Conservation (phyloP, 2,329 filamentous ascomycete genomes). For the Sphaerulina vaccinii region DNA sequence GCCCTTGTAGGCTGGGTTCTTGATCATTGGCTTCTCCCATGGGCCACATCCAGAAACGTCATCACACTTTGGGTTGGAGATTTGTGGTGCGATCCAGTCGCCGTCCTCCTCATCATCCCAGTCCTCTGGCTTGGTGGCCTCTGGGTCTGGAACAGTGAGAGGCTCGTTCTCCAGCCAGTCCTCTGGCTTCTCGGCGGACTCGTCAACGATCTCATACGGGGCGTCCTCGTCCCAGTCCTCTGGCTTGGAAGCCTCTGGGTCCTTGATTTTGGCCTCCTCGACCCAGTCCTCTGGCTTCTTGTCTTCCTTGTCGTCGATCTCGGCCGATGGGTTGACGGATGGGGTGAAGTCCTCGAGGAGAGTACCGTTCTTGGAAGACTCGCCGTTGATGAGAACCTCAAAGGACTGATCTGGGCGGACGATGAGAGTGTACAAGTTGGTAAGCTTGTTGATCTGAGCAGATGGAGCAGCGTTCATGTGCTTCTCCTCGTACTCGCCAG, state of each 20-base stretch:
- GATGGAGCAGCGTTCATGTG: conserved; percentile 81
- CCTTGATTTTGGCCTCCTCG: conserved; percentile 84
- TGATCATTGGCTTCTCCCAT: conserved; percentile 88
- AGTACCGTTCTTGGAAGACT: conserved; percentile 81
- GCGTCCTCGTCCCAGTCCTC: conserved; percentile 99
- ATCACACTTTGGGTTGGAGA: conserved; percentile 93
- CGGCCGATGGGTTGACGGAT: conserved; percentile 86
- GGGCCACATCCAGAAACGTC: conserved; percentile 91
- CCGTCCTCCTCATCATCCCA: conserved; percentile 99
- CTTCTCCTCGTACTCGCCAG: conserved; percentile 99
- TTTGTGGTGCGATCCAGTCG: conserved; percentile 87
- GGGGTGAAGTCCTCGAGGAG: conserved; percentile 93
- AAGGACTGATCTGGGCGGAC: conserved; percentile 96
- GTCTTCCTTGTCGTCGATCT: conserved; percentile 94
- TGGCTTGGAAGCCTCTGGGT: conserved; percentile 92
- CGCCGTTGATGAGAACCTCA: conserved; percentile 86
- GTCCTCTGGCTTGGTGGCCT: conserved; percentile 95
- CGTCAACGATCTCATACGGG: conserved; percentile 91
- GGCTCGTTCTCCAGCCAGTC: conserved; percentile 96
- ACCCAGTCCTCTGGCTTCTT: conserved; percentile 95
- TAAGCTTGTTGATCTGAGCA: conserved; percentile 86
- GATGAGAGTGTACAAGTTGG: conserved; percentile 93
- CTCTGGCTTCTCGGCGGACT: conserved; percentile 84
- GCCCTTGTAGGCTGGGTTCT: conserved; percentile 98
- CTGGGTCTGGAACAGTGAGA: conserved; percentile 79